Evolutionary conservation across 257 asterid genomes (phyloP).

Genomic region (Misopates orontium): DNA sequence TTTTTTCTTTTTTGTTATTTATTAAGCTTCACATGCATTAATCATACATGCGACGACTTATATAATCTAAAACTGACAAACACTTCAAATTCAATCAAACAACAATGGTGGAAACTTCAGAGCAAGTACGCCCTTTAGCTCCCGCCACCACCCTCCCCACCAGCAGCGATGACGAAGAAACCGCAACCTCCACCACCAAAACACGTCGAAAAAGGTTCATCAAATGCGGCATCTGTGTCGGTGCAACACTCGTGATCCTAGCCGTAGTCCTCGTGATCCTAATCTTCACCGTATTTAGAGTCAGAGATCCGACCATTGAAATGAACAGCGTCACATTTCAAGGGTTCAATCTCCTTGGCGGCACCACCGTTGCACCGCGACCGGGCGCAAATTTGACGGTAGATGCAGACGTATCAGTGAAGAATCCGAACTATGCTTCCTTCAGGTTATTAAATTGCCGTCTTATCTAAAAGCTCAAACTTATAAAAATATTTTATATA

Average conservation of each 20-base stretch:
- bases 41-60: no score
- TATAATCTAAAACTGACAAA: not conserved
- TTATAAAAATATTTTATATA: no score
- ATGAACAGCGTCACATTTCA: conserved; percentile 52
- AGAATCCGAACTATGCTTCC: conserved; percentile 70
- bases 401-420: conserved; percentile 73
- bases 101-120: conserved; percentile 48
- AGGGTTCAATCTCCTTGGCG: conserved; percentile 38
- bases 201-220: conserved; percentile 42
- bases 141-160: conserved; percentile 43
- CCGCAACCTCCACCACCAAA: conserved; percentile 7
- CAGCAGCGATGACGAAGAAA: conserved; percentile 54
- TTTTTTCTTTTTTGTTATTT: no score
- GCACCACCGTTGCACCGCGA: conserved; percentile 38
- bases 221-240: conserved; percentile 43
- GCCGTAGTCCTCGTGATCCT: conserved; percentile 45
- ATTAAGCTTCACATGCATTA: no score
- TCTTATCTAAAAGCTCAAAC: no score
- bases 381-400: conserved; percentile 67
- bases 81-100: not conserved
- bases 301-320: conserved; percentile 54
- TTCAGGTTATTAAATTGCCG: no score
- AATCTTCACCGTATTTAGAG: conserved; percentile 71
- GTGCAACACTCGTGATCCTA: conserved; percentile 45
- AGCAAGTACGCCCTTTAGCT: conserved; percentile 74